Evolutionary conservation across 208 protist species (phyloP), one percentile per base, ranked within the genome.

Genomic region (Acanthamoeba quina): DNA sequence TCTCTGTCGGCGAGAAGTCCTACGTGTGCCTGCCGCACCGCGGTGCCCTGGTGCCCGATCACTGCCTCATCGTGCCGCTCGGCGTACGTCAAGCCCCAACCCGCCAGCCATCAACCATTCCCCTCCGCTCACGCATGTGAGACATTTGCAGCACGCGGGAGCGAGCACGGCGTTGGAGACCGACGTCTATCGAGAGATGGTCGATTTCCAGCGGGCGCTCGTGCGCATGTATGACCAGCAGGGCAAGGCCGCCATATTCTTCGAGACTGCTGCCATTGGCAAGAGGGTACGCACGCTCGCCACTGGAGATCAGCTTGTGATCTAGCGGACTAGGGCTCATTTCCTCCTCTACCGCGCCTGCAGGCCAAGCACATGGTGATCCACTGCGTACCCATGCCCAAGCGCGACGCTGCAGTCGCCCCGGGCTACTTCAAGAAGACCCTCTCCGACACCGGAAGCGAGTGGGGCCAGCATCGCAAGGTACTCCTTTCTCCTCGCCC

Each of bases 361-460:
- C 64, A 72, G 64, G 64, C 64, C 64, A 72, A 29, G 15, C 95
- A 96, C 94, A 62, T 68, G 34, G 62, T 91, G 24, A 64, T 95
- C 19, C 66, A 95, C 29, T 83, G 62, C 76, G 86, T 96, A 10
- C 94, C 94, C 11, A 47, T 95, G 26, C 31, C 56, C 24, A 29
- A 66, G 26, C 86, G 95, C 10, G 66, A 66, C 13, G 95, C 83
- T 21, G 60, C 56, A 19, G 80, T 94, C 26, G 89, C 92, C 5
- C 95, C 95, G n/a, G 95, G 90, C 82, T 95, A 89, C 94, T 95
- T 94, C 92, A 95, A 95, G 80, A 95, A 95, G 70, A 83, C 94
- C 9, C 86, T 95, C 44, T 34, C 44, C 15, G 94, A 95, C 34
- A n/a, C 56, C 41, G 94, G 68, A 6, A 47, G 80, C 62, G 78